These are phyloP conservation scores for Phytophthora lateralis DNA, from an alignment of 352 stramenopile species.

Conservation along the genomic window DNA sequence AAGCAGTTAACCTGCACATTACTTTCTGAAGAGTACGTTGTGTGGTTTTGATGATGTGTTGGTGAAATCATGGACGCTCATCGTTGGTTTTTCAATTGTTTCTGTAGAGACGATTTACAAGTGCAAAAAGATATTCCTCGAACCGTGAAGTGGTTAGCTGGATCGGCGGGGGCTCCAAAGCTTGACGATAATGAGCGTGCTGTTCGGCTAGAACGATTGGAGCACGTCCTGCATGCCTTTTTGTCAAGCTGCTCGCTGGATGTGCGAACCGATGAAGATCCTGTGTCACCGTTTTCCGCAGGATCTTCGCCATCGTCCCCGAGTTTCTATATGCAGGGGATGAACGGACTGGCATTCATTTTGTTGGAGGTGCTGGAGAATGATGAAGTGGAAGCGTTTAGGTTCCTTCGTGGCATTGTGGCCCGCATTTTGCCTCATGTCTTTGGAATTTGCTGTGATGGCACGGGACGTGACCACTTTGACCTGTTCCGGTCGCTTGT, in stretches of 20 bases:
- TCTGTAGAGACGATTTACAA: slow-evolving; percentile 61
- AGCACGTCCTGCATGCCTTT: slow-evolving; percentile 70
- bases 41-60: neutral
- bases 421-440: slow-evolving; percentile 75
- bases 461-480: slow-evolving; percentile 56
- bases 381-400: slow-evolving; percentile 57
- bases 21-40: slow-evolving; percentile 61
- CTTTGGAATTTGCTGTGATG: slow-evolving; percentile 63
- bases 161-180: slow-evolving; percentile 57
- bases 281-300: slow-evolving; percentile 30
- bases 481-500: slow-evolving; percentile 76
- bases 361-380: slow-evolving; percentile 67
- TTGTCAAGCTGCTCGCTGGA: slow-evolving; percentile 63
- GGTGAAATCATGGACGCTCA: neutral
- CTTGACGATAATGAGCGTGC: slow-evolving; percentile 39
- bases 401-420: slow-evolving; percentile 70
- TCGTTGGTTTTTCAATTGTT: slow-evolving; percentile 3
- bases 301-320: slow-evolving; percentile 25
- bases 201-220: slow-evolving; percentile 44
- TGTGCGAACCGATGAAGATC: slow-evolving; percentile 42
- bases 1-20: slow-evolving; percentile 24
- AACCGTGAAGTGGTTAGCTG: slow-evolving; percentile 76
- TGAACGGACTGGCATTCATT: slow-evolving; percentile 86
- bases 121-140: slow-evolving; percentile 85
- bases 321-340: slow-evolving; percentile 86